phyloP scores from a whole-genome alignment of 2,329 filamentous ascomycete species.

The Colletotrichum tropicale region DNA sequence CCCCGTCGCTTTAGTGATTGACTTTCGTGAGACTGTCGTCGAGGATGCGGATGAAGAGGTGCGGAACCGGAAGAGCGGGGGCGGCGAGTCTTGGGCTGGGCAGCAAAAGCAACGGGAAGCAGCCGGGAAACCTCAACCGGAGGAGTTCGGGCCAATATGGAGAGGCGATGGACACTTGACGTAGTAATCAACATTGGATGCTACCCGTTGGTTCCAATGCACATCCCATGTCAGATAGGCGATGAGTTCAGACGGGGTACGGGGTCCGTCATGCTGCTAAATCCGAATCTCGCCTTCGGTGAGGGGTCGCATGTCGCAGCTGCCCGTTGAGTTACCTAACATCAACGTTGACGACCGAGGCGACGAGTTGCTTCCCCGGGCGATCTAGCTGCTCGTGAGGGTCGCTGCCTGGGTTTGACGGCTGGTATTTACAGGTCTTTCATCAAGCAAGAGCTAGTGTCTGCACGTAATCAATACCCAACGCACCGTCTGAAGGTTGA shows the following conservation, averaged over 20 bases:
- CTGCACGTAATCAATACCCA: background rate
- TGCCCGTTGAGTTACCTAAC: background rate
- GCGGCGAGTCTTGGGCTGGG: background rate
- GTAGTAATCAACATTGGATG: background rate
- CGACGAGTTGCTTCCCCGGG: background rate
- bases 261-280: background rate
- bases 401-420: background rate
- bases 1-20: background rate
- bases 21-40: background rate
- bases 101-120: background rate
- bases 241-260: background rate
- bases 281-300: background rate
- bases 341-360: background rate
- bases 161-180: background rate
- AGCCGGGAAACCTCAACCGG: slow-evolving; percentile 6
- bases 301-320: background rate
- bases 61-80: background rate
- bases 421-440: background rate
- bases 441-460: background rate
- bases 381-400: background rate
- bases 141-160: background rate
- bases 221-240: background rate
- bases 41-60: background rate
- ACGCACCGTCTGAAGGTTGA: background rate
- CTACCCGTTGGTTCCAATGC: background rate